phyloP scores from a whole-genome alignment of 169 alveolate genomes.

The Plasmodium reichenowi region DNA sequence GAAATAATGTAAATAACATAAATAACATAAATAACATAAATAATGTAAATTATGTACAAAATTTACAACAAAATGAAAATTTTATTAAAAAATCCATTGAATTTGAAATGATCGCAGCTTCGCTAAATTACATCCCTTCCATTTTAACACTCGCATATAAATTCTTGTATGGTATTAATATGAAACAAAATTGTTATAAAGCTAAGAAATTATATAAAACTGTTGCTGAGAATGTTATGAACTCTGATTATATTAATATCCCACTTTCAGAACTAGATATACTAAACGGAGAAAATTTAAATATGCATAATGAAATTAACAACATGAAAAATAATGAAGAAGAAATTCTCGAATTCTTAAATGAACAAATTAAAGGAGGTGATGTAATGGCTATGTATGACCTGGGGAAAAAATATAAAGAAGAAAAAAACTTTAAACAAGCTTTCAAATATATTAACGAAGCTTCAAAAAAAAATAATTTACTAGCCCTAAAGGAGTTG shows the following conservation, averaged over 20 bases:
- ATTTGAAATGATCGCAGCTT: slow-evolving; percentile 29
- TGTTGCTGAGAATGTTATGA: slow-evolving; percentile 67
- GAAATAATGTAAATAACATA: no score
- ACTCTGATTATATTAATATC: slow-evolving; percentile 63
- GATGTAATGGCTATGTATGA: slow-evolving; percentile 77
- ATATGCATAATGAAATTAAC: slow-evolving; percentile 66
- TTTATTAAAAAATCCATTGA: slow-evolving; percentile 26
- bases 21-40: no score
- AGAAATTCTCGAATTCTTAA: slow-evolving; percentile 61
- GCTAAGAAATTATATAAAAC: slow-evolving; percentile 47
- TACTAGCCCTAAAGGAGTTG: slow-evolving; percentile 56
- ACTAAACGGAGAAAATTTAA: slow-evolving; percentile 43
- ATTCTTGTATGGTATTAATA: slow-evolving; percentile 50
- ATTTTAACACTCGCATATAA: slow-evolving; percentile 48
- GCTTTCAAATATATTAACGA: slow-evolving; percentile 65
- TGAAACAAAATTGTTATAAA: slow-evolving; percentile 37
- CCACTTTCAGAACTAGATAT: slow-evolving; percentile 65
- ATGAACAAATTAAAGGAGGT: slow-evolving; percentile 74
- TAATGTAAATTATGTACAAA: background rate
- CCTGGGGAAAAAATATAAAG: slow-evolving; percentile 73
- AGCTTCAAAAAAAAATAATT: slow-evolving; percentile 72
- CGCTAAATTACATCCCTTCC: slow-evolving; percentile 47
- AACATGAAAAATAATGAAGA: slow-evolving; percentile 72
- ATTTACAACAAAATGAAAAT: background rate
- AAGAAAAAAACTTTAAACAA: slow-evolving; percentile 63